phyloP scores from a whole-genome alignment of 148 eudicot genomes.

The Euryodendron excelsum region DNA sequence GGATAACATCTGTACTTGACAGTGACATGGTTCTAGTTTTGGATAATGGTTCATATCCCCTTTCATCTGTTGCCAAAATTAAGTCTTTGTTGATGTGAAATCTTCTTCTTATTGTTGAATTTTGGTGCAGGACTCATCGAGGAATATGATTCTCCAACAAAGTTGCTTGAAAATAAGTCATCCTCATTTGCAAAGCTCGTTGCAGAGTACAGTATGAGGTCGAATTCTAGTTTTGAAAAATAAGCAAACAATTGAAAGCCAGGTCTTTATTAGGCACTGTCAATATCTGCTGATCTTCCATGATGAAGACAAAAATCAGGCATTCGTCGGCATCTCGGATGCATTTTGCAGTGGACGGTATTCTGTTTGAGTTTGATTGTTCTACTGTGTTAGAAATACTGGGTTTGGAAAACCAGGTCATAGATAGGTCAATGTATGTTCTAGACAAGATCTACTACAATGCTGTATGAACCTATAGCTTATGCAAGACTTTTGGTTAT shows the following conservation, averaged over 20 bases:
- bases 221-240: slow-evolving; percentile 29
- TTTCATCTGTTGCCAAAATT: not conserved
- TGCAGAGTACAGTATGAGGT: slow-evolving; percentile 52
- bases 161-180: slow-evolving; percentile 52
- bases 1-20: slow-evolving; percentile 62
- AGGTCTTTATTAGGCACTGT: not conserved
- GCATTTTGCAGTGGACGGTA: not conserved
- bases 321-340: not conserved
- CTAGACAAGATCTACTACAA: not conserved
- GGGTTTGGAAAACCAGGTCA: not conserved
- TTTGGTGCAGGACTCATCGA: slow-evolving; percentile 34
- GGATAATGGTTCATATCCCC: slow-evolving; percentile 29
- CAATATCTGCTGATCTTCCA: not conserved
- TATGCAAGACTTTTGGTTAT: not conserved
- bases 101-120: not conserved
- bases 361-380: not conserved
- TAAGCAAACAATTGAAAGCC: not conserved
- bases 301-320: not conserved
- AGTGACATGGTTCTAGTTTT: slow-evolving; percentile 73
- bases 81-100: not conserved
- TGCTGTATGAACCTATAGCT: not conserved
- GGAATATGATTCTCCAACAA: slow-evolving; percentile 67
- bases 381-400: not conserved
- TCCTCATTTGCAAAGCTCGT: slow-evolving; percentile 77
- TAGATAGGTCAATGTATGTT: not conserved